Base-by-base conservation (phyloP, 441 rosid genomes). In the Codiaeum variegatum region DNA sequence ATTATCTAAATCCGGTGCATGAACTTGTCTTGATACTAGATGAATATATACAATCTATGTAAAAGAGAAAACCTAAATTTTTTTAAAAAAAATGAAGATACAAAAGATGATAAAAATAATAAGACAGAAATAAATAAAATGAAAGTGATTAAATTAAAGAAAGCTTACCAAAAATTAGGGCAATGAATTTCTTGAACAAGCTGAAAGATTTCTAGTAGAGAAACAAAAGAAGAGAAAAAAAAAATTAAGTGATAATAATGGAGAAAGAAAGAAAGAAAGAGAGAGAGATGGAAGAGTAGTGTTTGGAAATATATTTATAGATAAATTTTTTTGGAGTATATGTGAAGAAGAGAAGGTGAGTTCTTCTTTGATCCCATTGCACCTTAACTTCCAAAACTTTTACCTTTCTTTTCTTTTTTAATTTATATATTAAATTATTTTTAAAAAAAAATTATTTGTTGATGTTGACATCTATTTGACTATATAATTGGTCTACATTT, bases 251-350 rank as follows among this genome's bases (percentile, higher is more conserved):
- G n/a, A n/a, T n/a, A n/a, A n/a, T n/a, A n/a, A 67, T 21, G 29
- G 7, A 6, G 61, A 24, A 21, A 40, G 26, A 1, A 62, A 21
- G 67, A 62, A 21, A 19, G 32, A 46, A 2, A 15, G 38, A 1
- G 66, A 61, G 18, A 16, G 38, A 26, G 12, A 19, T 34, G 49
- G 68, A 26, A 34, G 67, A 38, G 31, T 28, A 52, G 70, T 13
- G 4, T n/a, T 32, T 51, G 52, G 24, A 24, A 7, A 56, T 9
- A 54, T 54, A 54, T 54, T 6, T 21, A 54, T 12, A 26, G 32
- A 2, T 21, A 51, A 19, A 21, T 29, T 58, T 16, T 67, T 67
- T 75, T 65, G 76, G 77, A 75, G 70, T 61, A 38, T 34, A n/a
- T 44, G n/a, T n/a, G n/a, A n/a, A n/a, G n/a, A 32, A 19, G 51